These are phyloP conservation scores for Colletotrichum cordylinicola DNA, from an alignment of 2,329 filamentous ascomycete genomes.

Conservation along the genomic window DNA sequence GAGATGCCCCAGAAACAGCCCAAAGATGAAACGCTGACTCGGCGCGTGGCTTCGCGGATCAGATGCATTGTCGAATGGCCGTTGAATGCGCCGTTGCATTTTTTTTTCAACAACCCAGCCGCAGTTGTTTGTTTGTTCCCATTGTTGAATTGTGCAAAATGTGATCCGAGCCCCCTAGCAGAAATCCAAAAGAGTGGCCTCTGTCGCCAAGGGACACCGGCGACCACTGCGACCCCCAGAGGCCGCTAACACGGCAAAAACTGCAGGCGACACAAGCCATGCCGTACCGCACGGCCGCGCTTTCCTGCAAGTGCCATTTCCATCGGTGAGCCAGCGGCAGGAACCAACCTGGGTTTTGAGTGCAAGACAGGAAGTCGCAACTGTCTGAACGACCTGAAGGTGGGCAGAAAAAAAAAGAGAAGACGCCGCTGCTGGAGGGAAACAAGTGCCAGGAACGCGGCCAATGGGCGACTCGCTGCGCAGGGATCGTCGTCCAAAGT, in stretches of 20 bases:
- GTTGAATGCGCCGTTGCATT: background rate
- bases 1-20: background rate
- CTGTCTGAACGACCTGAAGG: background rate
- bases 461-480: background rate
- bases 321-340: background rate
- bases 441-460: background rate
- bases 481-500: background rate
- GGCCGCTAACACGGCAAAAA: conserved; percentile 9
- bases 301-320: background rate
- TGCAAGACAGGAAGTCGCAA: background rate
- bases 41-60: background rate
- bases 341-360: background rate
- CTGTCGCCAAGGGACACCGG: background rate
- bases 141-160: conserved; percentile 9
- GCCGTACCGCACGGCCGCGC: background rate
- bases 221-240: background rate
- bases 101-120: background rate
- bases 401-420: background rate
- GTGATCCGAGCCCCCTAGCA: conserved; percentile 3
- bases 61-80: conserved; percentile 11
- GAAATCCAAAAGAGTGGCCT: background rate
- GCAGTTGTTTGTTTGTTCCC: background rate
- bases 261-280: background rate
- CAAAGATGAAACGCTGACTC: conserved; percentile 18
- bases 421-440: background rate